Evolutionary conservation across 1,284 basidiomycete species (phyloP), one percentile per base, ranked within the genome.

Genomic region (Ustilago crameri): DNA sequence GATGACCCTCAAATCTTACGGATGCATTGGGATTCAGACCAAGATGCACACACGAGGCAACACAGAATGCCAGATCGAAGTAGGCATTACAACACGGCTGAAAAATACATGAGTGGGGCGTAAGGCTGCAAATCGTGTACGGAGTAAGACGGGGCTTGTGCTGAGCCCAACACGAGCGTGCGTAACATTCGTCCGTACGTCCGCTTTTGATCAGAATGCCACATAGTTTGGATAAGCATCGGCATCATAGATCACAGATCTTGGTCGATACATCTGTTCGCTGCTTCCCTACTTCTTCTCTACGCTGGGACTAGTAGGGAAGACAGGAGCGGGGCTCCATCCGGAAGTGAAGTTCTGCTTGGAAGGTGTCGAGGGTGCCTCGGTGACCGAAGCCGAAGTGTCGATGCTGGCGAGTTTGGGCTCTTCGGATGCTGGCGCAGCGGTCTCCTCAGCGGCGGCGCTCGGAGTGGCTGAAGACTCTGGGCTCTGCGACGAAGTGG

Each of bases 251-350:
- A n/a, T n/a, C n/a, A n/a, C n/a, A n/a, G n/a, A n/a, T n/a, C n/a
- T n/a, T n/a, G 30, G 30, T 5, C 12, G 12, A 30, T 5, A 5
- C 23, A 26, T 17, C 44, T 48, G 54, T 10, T 49, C 43, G 51
- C 59, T 54, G 47, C 43, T 40, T 40, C 49, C 41, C 15, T 35
- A 48, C 2, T 58, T 59, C 30, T 66, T 66, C 45, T 66, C 56
- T 10, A 52, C 44, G 34, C 53, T 43, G n/a, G 62, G 62, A 49
- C 63, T 66, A 24, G 63, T 37, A 35, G 48, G 47, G 43, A 66
- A 66, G 48, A 66, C 53, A 24, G 64, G 64, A 7, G 64, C 64
- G 23, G 64, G 64, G 47, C 58, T 69, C 59, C 59, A 62, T 9
- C 46, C 54, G n/a, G 55, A 58, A 23, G 51, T 58, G 47, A 60